phyloP scores from a whole-genome alignment of 2,329 filamentous ascomycete genomes.

The Sclerotinia borealis region DNA sequence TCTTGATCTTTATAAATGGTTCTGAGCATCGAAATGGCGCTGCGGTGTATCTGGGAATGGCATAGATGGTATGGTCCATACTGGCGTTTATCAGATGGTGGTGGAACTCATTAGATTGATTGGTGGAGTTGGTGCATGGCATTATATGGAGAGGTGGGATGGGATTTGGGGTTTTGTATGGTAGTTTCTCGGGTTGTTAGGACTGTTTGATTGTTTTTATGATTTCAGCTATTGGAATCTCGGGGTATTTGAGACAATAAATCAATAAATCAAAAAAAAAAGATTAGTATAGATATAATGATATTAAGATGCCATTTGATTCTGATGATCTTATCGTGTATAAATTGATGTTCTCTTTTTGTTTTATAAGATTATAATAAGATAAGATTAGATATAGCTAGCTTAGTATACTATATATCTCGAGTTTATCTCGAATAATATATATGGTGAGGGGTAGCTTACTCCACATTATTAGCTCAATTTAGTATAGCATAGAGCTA shows the following conservation, averaged over 20 bases:
- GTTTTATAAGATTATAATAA: too few relatives aligned
- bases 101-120: not conserved
- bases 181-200: not conserved
- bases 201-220: not conserved
- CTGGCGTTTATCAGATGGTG: slow-evolving; percentile 5
- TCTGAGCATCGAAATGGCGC: slow-evolving; percentile 1
- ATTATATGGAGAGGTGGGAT: not conserved
- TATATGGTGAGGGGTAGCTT: slow-evolving; percentile 9
- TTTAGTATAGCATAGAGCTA: not conserved
- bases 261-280: not conserved
- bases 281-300: too few relatives aligned
- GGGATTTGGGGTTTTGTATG: not conserved
- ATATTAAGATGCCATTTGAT: not conserved
- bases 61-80: not conserved
- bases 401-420: too few relatives aligned
- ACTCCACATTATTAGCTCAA: not conserved
- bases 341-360: too few relatives aligned
- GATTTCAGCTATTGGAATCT: not conserved
- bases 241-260: not conserved
- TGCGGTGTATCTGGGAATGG: not conserved
- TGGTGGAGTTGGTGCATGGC: not conserved
- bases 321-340: too few relatives aligned
- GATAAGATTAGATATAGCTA: too few relatives aligned
- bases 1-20: not conserved
- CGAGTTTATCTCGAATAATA: too few relatives aligned